Base-by-base conservation (phyloP, 1,284 basidiomycete genomes). In the Kwoniella shivajii region DNA sequence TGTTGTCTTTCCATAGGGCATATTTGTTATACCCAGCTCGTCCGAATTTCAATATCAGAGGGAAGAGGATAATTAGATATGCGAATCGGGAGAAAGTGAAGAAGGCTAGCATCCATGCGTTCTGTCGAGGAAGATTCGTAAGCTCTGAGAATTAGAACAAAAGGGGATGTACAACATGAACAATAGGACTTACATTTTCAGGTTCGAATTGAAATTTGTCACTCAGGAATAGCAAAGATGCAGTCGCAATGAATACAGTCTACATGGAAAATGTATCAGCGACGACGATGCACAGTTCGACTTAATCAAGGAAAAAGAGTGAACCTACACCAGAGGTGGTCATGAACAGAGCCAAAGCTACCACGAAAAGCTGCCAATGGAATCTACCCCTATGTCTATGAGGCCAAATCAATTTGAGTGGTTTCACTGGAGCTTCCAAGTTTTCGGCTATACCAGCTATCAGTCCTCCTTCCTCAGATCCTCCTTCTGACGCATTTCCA, bases 241-340 rank as follows among this genome's bases (percentile, higher is more conserved):
- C 68, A 14, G 69, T 69, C n/a, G 69, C 58, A 31, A 71, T 65
- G 53, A 69, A 71, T n/a, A 72, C 60, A 26, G 68, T 69, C 68
- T 70, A 50, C 16, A 6, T 20, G 49, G 24, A 31, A 16, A 34
- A 50, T 30, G 57, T n/a, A n/a, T n/a, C n/a, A n/a, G n/a, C n/a
- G n/a, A n/a, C n/a, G n/a, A n/a, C n/a, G n/a, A n/a, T n/a, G 53
- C 37, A 30, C 37, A 31, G 38, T 36, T 37, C 9, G 7, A 34
- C 14, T 41, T 27, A 16, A 27, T n/a, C 27, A 26, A 52, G 29
- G 7, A 36, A 41, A 36, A 43, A 20, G 31, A 53, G 29, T 9
- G 9, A 26, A 59, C 67, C 55, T 37, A 69, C 66, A 13, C 71
- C 66, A 10, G 55, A 55, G 0, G 67, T 66, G 7, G 68, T 69